Base-by-base conservation (phyloP, 2,329 filamentous ascomycete species). In the Aspergillus tanneri region DNA sequence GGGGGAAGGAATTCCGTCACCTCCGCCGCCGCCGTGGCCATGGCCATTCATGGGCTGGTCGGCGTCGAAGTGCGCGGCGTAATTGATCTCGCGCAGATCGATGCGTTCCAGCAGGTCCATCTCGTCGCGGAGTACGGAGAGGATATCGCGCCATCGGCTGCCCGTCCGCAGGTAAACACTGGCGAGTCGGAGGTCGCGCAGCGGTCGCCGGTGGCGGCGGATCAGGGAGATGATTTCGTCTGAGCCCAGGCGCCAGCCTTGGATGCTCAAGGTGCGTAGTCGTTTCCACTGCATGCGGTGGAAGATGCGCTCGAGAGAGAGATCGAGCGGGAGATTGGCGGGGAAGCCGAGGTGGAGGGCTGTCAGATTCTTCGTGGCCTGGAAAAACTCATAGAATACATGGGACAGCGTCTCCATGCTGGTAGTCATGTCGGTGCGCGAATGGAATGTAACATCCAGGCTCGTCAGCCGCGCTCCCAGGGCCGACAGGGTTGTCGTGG, bases 291-390 rank as follows among this genome's bases (percentile, higher is more conserved):
- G 73, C 6, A 84, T 74, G 47, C 79, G 70, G 58, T 86, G 82
- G 60, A 87, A 86, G 19, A 87, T 72, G 5, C 77, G 73, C 50
- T 84, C 80, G 2, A 87, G 72, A 4, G 74, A 73, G 16, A 86
- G 63, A 18, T 75, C 77, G 2, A 86, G 66, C 0, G 82, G 82
- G 14, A 73, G 63, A 47, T 79, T 74, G 5, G 77, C 76, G 0
- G 81, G 80, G 55, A 86, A 87, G 3, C 84, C 83, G 25, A 87
- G 73, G 57, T 87, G 83, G 14, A 87, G 71, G 16, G 81, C 77
- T 49, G 80, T 76, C 58, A 87, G 77, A 49, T 83, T 82, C 43
- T 73, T 76, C 4, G 84, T 81, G 8, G 79, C 75, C 3, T 65
- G 71, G 57, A 87, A 85, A 19, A 86, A 74, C 4, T 72, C 74